Evolutionary conservation across 306 rosid genomes (phyloP).

Genomic region (Vigna mungo): DNA sequence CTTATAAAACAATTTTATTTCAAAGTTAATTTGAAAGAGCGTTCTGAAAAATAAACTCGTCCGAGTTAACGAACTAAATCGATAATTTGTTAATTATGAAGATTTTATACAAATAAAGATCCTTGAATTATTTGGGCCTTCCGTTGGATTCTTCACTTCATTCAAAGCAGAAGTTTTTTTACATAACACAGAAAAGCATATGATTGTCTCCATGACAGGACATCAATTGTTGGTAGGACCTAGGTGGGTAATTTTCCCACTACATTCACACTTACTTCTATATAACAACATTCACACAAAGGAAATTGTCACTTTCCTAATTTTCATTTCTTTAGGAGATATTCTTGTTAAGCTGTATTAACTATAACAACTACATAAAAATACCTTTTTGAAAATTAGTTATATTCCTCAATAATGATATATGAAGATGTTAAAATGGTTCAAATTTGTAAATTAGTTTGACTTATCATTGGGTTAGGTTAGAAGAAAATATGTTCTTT

Average conservation of each 20-base stretch:
- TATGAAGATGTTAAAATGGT: too few relatives aligned
- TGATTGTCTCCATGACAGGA: slow-evolving; percentile 20
- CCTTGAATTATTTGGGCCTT: background rate
- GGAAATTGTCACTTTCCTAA: background rate
- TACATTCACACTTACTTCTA: background rate
- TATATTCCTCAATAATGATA: too few relatives aligned
- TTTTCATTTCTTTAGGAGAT: background rate
- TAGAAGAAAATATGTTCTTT: too few relatives aligned
- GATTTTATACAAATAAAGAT: background rate
- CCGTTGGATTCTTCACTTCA: slow-evolving; percentile 43
- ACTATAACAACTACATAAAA: background rate
- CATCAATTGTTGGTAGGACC: slow-evolving; percentile 30
- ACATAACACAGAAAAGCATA: background rate
- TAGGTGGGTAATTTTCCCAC: slow-evolving; percentile 11
- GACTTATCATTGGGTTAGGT: too few relatives aligned
- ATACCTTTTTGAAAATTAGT: background rate
- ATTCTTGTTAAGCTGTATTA: background rate
- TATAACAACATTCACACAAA: background rate
- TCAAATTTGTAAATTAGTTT: too few relatives aligned
- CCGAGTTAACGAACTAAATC: too few relatives aligned
- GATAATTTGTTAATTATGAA: too few relatives aligned
- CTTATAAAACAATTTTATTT: too few relatives aligned
- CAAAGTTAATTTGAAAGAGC: too few relatives aligned
- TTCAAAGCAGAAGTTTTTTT: background rate
- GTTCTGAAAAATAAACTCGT: too few relatives aligned